These are phyloP conservation scores for Pseudogymnoascus sp. DNA, from an alignment of 2,329 filamentous ascomycete genomes.

Conservation along the genomic window DNA sequence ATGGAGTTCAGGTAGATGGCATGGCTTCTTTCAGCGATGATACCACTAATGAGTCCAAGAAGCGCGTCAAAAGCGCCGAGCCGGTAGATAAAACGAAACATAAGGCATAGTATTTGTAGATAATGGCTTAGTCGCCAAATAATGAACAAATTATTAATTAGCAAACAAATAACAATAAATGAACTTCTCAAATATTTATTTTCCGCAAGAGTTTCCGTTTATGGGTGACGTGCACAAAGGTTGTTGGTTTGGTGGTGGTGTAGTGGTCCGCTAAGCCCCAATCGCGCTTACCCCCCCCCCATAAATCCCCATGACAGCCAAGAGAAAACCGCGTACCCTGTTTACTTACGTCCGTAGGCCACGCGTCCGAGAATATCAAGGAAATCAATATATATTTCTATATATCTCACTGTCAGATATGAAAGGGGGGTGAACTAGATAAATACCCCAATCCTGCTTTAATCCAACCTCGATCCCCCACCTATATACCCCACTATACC, in stretches of 20 bases:
- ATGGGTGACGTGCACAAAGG: too few species aligned
- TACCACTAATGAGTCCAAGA: not conserved
- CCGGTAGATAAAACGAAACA: not conserved
- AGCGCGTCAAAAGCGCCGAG: not conserved
- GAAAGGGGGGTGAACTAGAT: not conserved
- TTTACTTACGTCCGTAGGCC: not conserved
- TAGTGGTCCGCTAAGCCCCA: not conserved
- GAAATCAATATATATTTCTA: not conserved
- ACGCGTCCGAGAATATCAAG: not conserved
- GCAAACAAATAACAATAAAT: not conserved
- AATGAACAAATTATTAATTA: not conserved
- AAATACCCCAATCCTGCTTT: not conserved
- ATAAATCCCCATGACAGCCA: not conserved
- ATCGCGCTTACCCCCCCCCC: not conserved
- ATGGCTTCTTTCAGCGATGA: not conserved
- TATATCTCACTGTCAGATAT: not conserved
- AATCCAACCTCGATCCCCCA: not conserved
- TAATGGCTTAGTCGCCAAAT: not conserved
- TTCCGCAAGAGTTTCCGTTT: not conserved
- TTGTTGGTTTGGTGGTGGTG: too few species aligned
- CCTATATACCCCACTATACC: not conserved
- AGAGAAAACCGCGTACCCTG: not conserved
- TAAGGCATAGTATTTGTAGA: not conserved
- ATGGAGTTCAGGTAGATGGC: not conserved
- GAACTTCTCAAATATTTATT: not conserved